Evolutionary conservation across 1,284 basidiomycete genomes (phyloP).

Genomic region (Fomes fomentarius): DNA sequence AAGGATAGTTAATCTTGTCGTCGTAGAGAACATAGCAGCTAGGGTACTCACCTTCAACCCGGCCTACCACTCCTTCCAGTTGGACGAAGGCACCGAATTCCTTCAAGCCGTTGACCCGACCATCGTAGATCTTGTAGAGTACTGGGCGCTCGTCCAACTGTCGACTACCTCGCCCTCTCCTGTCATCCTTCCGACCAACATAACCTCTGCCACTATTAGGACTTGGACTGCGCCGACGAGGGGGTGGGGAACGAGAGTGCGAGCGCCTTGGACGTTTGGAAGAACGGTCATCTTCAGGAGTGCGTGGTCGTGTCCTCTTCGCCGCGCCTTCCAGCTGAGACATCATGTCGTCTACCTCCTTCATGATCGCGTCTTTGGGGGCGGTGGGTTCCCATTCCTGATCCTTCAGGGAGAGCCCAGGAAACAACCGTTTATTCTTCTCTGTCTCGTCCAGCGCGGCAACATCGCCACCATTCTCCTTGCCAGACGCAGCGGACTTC

Average conservation of each 20-base stretch:
- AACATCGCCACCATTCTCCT: constrained; percentile 41
- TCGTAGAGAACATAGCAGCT: no score
- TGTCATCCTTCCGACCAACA: constrained; percentile 47
- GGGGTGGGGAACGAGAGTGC: constrained; percentile 44
- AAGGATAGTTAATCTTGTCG: constrained; percentile 9
- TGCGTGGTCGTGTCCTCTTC: constrained; percentile 54
- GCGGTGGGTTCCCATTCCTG: constrained; percentile 59
- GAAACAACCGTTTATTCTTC: constrained; percentile 85
- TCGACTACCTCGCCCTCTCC: constrained; percentile 45
- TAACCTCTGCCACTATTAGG: constrained; percentile 55
- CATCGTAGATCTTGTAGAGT: constrained; percentile 94
- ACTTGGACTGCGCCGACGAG: constrained; percentile 54
- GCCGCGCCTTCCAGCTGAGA: constrained; percentile 72
- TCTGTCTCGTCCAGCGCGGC: constrained; percentile 62
- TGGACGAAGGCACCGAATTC: constrained; percentile 97
- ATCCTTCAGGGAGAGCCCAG: constrained; percentile 88
- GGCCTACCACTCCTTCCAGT: constrained; percentile 85
- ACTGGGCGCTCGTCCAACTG: constrained; percentile 82
- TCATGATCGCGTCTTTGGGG: constrained; percentile 61
- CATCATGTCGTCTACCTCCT: constrained; percentile 89
- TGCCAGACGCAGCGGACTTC: constrained; percentile 47
- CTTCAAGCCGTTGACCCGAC: constrained; percentile 84
- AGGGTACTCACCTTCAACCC: constrained; percentile 80
- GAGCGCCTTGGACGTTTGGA: constrained; percentile 61
- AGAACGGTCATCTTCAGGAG: constrained; percentile 49